phyloP scores from a whole-genome alignment of 768 basidiomycete genomes.

The Collybia sp. region DNA sequence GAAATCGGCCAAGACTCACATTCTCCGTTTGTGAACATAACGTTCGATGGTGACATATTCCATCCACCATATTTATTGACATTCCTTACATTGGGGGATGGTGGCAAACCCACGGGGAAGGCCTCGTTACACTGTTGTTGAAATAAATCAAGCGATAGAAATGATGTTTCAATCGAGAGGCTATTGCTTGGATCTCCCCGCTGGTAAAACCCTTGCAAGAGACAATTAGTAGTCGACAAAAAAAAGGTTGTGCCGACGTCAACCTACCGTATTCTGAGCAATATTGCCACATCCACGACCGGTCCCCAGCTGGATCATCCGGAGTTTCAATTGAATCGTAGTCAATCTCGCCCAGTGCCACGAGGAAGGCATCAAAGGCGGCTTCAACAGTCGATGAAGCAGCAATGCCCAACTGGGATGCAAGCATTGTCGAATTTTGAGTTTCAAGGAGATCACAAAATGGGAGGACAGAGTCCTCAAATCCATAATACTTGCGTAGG shows the following conservation, averaged over 20 bases:
- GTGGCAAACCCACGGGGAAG: slow-evolving; percentile 31
- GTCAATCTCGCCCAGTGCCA: slow-evolving; percentile 37
- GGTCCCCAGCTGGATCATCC: slow-evolving; percentile 38
- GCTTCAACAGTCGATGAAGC: slow-evolving; percentile 25
- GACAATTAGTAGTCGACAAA: no score
- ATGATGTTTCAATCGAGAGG: slow-evolving; percentile 42
- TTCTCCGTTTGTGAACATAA: slow-evolving; percentile 46
- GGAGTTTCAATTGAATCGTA: slow-evolving; percentile 38
- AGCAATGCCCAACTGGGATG: slow-evolving; percentile 33
- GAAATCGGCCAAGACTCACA: slow-evolving; percentile 21
- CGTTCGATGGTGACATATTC: slow-evolving; percentile 45
- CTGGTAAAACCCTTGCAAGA: slow-evolving; percentile 36
- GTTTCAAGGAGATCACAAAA: slow-evolving; percentile 47
- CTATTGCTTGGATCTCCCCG: slow-evolving; percentile 40
- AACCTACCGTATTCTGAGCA: slow-evolving; percentile 45
- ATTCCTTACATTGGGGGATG: slow-evolving; percentile 35
- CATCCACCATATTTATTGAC: slow-evolving; percentile 50
- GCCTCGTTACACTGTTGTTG: slow-evolving; percentile 39
- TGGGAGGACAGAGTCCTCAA: slow-evolving; percentile 35
- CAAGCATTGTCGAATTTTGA: slow-evolving; percentile 29
- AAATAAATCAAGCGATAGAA: slow-evolving; percentile 38
- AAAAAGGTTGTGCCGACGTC: neutral
- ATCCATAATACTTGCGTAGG: slow-evolving; percentile 38
- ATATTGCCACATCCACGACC: slow-evolving; percentile 51
- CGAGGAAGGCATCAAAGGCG: slow-evolving; percentile 35